Evolutionary conservation across 2,329 filamentous ascomycete genomes (phyloP).

Genomic region (Arachnopeziza araneosa): DNA sequence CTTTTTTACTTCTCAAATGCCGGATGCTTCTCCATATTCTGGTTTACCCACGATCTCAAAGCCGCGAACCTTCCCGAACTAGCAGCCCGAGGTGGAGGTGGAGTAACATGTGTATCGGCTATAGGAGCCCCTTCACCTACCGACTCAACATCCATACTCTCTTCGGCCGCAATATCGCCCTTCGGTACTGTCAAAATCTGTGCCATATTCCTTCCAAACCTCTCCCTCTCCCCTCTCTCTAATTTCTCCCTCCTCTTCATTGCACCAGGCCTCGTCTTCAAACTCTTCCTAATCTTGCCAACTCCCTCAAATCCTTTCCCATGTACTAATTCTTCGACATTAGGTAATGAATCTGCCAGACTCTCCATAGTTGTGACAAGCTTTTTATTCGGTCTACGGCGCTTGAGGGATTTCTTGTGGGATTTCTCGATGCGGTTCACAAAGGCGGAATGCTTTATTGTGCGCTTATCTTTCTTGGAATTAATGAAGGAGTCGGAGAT

Average conservation of each 20-base stretch:
- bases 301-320: slow-evolving; percentile 37
- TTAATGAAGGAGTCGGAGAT: slow-evolving; percentile 54
- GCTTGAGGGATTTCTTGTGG: slow-evolving; percentile 49
- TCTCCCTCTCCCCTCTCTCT: slow-evolving; percentile 72
- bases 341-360: slow-evolving; percentile 74
- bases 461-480: slow-evolving; percentile 79
- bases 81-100: slow-evolving; percentile 5
- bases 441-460: slow-evolving; percentile 76
- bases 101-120: slow-evolving; percentile 8
- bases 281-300: slow-evolving; percentile 67
- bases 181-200: slow-evolving; percentile 42
- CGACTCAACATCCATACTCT: slow-evolving; percentile 14
- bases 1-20: slow-evolving; percentile 47
- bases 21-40: slow-evolving; percentile 83
- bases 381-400: slow-evolving; percentile 68
- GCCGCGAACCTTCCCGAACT: slow-evolving; percentile 67
- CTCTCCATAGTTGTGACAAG: slow-evolving; percentile 69
- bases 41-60: slow-evolving; percentile 74
- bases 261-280: slow-evolving; percentile 71
- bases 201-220: slow-evolving; percentile 80
- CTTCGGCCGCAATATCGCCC: not conserved
- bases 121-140: not conserved
- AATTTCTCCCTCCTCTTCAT: slow-evolving; percentile 78
- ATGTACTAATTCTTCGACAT: slow-evolving; percentile 36
- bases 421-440: slow-evolving; percentile 68